These are phyloP conservation scores for Colletotrichum lupini DNA, from an alignment of 2,329 filamentous ascomycete species.

Conservation along the genomic window DNA sequence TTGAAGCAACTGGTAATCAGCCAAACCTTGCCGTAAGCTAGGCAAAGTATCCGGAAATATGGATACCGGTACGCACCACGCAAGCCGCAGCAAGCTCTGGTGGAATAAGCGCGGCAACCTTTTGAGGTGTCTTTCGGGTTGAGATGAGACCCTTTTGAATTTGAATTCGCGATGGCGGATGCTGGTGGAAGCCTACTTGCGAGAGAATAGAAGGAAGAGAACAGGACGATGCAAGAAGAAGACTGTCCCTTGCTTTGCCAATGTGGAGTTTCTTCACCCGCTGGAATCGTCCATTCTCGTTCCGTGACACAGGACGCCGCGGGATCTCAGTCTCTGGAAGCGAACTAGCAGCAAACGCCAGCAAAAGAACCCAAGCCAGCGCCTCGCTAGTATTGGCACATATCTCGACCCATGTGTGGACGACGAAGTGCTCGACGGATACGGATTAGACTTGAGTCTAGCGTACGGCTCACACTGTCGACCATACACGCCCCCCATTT, in stretches of 20 bases:
- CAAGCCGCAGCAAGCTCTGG: not conserved
- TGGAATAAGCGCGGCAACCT: not conserved
- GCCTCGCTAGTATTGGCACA: slow-evolving; percentile 21
- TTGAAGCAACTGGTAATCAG: slow-evolving; percentile 8
- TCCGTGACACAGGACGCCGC: not conserved
- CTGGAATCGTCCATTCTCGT: not conserved
- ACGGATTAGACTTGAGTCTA: slow-evolving; percentile 23
- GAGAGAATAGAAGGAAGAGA: not conserved
- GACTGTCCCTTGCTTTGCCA: not conserved
- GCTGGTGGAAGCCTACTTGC: not conserved
- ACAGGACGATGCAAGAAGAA: not conserved
- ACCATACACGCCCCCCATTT: not conserved
- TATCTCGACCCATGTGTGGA: slow-evolving; percentile 24
- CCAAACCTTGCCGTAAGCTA: slow-evolving; percentile 7
- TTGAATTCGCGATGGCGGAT: too few relatives aligned
- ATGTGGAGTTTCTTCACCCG: not conserved
- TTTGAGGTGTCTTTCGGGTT: not conserved
- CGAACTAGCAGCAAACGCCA: not conserved
- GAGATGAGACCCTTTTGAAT: not conserved
- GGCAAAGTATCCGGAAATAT: not conserved
- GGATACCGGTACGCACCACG: not conserved
- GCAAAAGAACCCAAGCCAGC: slow-evolving; percentile 17
- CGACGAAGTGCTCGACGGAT: slow-evolving; percentile 27
- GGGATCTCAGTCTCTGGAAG: not conserved
- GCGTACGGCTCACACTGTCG: not conserved